phyloP scores from a whole-genome alignment of 2,329 filamentous ascomycete species.

The Stenocarpella maydis region DNA sequence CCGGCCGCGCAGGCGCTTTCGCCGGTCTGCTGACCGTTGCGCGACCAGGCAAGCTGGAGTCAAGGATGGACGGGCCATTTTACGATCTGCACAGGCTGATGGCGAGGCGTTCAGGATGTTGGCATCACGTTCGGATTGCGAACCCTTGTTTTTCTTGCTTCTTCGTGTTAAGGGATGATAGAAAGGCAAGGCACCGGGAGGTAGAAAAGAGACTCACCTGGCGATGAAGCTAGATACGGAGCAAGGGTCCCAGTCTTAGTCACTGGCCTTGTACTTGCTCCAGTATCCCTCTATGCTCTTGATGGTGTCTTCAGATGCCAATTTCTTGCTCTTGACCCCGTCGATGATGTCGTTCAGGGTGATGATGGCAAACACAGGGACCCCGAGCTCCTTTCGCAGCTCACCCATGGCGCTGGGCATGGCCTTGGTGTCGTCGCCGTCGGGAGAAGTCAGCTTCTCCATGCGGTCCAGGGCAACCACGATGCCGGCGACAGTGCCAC shows the following conservation, averaged over 20 bases:
- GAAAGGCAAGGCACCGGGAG: slow-evolving; percentile 32
- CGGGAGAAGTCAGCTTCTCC: slow-evolving; percentile 77
- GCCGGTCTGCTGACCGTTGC: slow-evolving; percentile 19
- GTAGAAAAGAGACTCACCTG: slow-evolving; percentile 33
- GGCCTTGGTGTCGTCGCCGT: slow-evolving; percentile 72
- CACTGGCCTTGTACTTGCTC: slow-evolving; percentile 67
- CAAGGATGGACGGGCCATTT: slow-evolving; percentile 22
- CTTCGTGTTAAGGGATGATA: slow-evolving; percentile 35
- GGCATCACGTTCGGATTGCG: slow-evolving; percentile 28
- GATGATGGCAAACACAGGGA: slow-evolving; percentile 85
- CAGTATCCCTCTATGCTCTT: slow-evolving; percentile 78
- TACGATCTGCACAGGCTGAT: slow-evolving; percentile 32
- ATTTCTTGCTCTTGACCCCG: slow-evolving; percentile 67
- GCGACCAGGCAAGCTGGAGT: slow-evolving; percentile 16
- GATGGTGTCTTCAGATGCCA: slow-evolving; percentile 69
- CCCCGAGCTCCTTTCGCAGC: slow-evolving; percentile 81
- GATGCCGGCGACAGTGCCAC: slow-evolving; percentile 85
- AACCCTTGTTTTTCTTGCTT: slow-evolving; percentile 16
- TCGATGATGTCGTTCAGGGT: slow-evolving; percentile 85
- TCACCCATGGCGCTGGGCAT: slow-evolving; percentile 85
- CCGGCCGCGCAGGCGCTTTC: neutral
- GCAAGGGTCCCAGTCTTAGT: slow-evolving; percentile 48
- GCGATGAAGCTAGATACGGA: slow-evolving; percentile 24
- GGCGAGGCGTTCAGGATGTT: slow-evolving; percentile 36
- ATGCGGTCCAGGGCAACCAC: slow-evolving; percentile 88